phyloP scores from a whole-genome alignment of 257 asterid species.

The Agastache rugosa region DNA sequence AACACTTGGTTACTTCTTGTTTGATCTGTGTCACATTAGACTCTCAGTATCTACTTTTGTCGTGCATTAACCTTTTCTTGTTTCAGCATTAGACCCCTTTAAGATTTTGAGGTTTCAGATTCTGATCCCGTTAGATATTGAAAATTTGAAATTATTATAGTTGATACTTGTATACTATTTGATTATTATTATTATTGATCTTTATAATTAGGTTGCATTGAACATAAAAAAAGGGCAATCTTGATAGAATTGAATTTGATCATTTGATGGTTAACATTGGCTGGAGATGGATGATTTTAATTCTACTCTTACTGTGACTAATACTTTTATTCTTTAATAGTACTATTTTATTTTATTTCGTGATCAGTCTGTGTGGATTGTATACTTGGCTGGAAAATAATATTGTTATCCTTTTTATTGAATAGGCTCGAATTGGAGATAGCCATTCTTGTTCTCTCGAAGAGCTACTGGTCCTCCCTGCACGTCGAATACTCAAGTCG shows the following conservation, averaged over 20 bases:
- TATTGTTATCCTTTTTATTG: neutral
- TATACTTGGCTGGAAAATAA: neutral
- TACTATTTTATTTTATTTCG: neutral
- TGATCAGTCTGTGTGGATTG: neutral
- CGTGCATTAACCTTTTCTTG: neutral
- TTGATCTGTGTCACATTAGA: neutral
- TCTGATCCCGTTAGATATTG: constrained; percentile 7
- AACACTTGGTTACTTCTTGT: neutral
- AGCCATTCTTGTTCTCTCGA: neutral
- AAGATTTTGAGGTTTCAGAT: neutral
- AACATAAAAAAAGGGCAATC: neutral
- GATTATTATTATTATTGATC: neutral
- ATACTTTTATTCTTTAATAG: neutral
- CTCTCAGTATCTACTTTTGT: neutral
- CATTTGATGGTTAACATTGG: too few relatives aligned
- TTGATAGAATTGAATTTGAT: neutral
- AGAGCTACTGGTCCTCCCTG: neutral
- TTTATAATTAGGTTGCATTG: neutral
- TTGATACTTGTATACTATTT: neutral
- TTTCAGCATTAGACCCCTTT: neutral
- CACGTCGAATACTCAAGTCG: neutral
- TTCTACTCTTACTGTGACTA: too few relatives aligned
- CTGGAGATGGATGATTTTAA: too few relatives aligned
- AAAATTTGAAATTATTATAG: neutral
- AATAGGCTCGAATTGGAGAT: neutral